Evolutionary conservation across 2,329 filamentous ascomycete species (phyloP).

Genomic region (Phyllosticta citribraziliensis): DNA sequence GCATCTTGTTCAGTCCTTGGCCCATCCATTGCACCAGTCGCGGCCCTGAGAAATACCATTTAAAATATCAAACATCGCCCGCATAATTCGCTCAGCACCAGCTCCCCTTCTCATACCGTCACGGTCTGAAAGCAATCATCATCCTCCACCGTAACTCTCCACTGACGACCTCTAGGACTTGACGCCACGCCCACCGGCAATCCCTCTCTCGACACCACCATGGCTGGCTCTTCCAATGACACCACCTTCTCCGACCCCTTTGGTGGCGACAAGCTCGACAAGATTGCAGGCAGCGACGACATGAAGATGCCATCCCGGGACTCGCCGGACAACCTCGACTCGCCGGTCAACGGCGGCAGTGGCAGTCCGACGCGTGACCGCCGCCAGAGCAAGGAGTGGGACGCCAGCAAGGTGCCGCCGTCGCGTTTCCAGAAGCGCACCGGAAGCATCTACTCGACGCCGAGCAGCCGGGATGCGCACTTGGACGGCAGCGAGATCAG

Average conservation of each 20-base stretch:
- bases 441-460: conserved; percentile 59
- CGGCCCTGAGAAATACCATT: no score
- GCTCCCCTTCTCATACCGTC: not conserved
- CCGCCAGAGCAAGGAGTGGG: conserved; percentile 33
- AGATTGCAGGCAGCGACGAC: conserved; percentile 17
- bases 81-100: not conserved
- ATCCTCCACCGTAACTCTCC: not conserved
- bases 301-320: conserved; percentile 13
- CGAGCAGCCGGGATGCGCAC: conserved; percentile 54
- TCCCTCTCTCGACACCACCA: conserved; percentile 8
- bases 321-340: not conserved
- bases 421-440: conserved; percentile 61
- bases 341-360: not conserved
- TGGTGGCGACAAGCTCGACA: conserved; percentile 16
- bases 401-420: conserved; percentile 57
- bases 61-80: not conserved
- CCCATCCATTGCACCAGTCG: not conserved
- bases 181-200: conserved; percentile 15
- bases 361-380: conserved; percentile 18
- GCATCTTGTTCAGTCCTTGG: not conserved
- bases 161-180: conserved; percentile 11
- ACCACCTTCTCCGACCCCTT: conserved; percentile 17
- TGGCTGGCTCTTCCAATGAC: conserved; percentile 17
- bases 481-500: conserved; percentile 41
- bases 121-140: not conserved